These are phyloP conservation scores for Prinsepia uniflora DNA, from an alignment of 306 rosid species.

Conservation along the genomic window DNA sequence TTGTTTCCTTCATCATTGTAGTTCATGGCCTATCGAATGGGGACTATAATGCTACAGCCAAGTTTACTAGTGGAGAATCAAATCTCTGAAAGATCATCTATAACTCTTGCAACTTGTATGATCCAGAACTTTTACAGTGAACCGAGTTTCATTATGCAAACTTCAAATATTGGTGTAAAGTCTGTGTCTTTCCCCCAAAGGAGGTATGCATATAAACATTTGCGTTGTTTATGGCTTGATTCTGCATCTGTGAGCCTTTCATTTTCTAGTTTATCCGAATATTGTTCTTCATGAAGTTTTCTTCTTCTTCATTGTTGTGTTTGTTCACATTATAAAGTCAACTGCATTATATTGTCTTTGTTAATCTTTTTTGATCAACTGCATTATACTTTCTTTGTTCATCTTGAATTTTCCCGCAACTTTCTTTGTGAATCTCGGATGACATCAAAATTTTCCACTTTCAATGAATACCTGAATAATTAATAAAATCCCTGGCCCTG, in stretches of 20 bases:
- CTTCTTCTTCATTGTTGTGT: not conserved
- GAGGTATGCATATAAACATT: conserved; percentile 31
- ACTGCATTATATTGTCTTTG: not conserved
- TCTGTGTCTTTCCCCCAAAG: conserved; percentile 39
- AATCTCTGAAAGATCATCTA: conserved; percentile 30
- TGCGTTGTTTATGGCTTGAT: not conserved
- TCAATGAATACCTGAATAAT: not conserved
- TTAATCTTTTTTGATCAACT: too few relatives aligned
- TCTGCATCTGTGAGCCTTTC: not conserved
- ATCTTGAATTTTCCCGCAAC: too few relatives aligned
- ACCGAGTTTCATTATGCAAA: conserved; percentile 28
- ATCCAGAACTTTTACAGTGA: conserved; percentile 38
- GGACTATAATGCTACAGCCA: conserved; percentile 33
- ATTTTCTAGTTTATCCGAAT: not conserved
- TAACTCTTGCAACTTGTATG: conserved; percentile 35
- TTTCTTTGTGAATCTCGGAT: not conserved
- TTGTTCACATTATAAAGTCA: not conserved
- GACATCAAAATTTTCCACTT: not conserved
- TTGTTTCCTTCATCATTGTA: not conserved
- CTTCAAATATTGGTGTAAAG: conserved; percentile 32
- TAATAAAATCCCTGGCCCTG: not conserved
- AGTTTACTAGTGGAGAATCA: conserved; percentile 39
- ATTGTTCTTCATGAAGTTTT: not conserved
- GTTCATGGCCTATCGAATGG: conserved; percentile 50
- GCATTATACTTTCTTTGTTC: too few relatives aligned